Evolutionary conservation across 2,329 filamentous ascomycete genomes (phyloP).

Genomic region (Arthrobotrys megalospora): DNA sequence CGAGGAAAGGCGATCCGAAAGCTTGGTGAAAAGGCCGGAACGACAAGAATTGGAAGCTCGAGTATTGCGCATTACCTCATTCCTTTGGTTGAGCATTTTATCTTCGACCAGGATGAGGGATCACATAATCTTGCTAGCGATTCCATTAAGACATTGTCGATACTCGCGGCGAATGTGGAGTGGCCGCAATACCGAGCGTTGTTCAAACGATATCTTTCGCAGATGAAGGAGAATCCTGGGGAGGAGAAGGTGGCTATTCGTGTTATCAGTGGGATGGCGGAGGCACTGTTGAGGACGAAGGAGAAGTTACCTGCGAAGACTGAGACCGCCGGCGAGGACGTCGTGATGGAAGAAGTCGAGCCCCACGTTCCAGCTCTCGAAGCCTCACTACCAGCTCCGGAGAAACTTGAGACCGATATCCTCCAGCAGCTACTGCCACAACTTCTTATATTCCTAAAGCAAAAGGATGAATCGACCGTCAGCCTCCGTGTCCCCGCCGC

Average conservation of each 20-base stretch:
- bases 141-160: slow-evolving; percentile 83
- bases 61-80: slow-evolving; percentile 91
- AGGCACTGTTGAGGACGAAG: slow-evolving; percentile 74
- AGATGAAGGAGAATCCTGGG: slow-evolving; percentile 84
- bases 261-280: slow-evolving; percentile 84
- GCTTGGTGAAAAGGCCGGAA: slow-evolving; percentile 78
- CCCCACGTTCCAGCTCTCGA: slow-evolving; percentile 84
- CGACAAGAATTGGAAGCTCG: slow-evolving; percentile 77
- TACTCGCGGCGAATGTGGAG: slow-evolving; percentile 81
- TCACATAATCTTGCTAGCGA: slow-evolving; percentile 90
- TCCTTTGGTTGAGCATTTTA: slow-evolving; percentile 92
- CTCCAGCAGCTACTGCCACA: slow-evolving; percentile 39
- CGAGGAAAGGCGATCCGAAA: slow-evolving; percentile 86
- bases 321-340: slow-evolving; percentile 49
- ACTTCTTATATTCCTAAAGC: slow-evolving; percentile 73
- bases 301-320: slow-evolving; percentile 63
- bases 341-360: slow-evolving; percentile 66
- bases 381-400: slow-evolving; percentile 72
- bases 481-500: slow-evolving; percentile 92
- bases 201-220: slow-evolving; percentile 85
- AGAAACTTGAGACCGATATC: slow-evolving; percentile 52
- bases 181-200: slow-evolving; percentile 92
- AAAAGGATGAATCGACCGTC: slow-evolving; percentile 95
- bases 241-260: slow-evolving; percentile 88
- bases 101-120: slow-evolving; percentile 86